Conservation (phyloP, 208 protist genomes). For the Endotrypanum monterogeii region DNA sequence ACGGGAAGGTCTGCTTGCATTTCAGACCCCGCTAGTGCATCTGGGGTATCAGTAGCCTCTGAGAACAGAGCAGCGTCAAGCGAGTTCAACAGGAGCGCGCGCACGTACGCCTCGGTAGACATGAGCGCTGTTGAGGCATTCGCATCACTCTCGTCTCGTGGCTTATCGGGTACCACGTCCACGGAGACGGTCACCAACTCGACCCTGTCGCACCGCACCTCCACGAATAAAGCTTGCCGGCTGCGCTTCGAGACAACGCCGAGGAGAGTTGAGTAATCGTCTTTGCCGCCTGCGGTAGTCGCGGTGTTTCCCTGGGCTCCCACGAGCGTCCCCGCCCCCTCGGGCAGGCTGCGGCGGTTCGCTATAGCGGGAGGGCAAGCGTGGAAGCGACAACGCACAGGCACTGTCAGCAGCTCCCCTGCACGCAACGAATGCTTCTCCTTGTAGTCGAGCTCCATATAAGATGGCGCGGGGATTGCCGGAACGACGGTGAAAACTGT, state of each 20-base stretch:
- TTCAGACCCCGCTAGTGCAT: neutral
- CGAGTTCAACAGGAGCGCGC: constrained; percentile 40
- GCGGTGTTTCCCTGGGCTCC: neutral
- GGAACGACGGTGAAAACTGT: constrained; percentile 68
- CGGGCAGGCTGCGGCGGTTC: neutral
- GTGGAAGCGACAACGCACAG: constrained; percentile 59
- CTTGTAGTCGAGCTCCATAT: constrained; percentile 58
- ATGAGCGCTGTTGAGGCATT: constrained; percentile 1
- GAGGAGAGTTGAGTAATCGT: constrained; percentile 53
- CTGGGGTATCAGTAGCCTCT: neutral
- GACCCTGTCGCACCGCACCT: constrained; percentile 69
- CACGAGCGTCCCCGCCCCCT: neutral
- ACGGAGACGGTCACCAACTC: constrained; percentile 61
- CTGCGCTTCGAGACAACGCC: constrained; percentile 58
- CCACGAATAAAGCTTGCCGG: constrained; percentile 61
- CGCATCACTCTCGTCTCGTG: neutral
- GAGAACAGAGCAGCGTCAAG: constrained; percentile 16
- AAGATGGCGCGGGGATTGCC: constrained; percentile 43
- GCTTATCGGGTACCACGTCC: constrained; percentile 40
- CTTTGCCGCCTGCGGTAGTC: constrained; percentile 3
- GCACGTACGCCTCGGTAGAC: constrained; percentile 34
- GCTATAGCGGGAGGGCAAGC: constrained; percentile 7
- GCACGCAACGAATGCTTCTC: constrained; percentile 46
- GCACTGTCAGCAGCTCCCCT: constrained; percentile 55
- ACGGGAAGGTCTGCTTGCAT: neutral